Percentiles rank a stretch among this genome's conserved stretches.
Evolutionary conservation across 148 eudicot species (phyloP).

Genomic region (Cornus kousa): DNA sequence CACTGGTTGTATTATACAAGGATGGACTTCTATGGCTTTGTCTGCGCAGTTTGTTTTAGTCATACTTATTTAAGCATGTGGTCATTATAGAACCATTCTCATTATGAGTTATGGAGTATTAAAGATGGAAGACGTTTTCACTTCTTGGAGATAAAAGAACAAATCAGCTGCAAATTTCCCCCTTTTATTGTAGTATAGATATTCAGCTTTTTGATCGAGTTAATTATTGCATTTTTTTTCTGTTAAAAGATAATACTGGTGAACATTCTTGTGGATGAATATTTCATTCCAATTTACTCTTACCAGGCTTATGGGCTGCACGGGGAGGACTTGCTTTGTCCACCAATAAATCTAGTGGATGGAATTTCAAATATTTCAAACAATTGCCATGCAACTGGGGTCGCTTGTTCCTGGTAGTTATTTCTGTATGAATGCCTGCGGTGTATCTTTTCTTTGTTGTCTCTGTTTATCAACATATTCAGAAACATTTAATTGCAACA

Average conservation of each 20-base stretch:
- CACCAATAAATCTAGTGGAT: conserved; percentile 10
- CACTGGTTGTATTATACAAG: neutral
- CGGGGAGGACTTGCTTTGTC: conserved; percentile 1
- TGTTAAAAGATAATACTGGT: neutral
- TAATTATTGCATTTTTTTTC: neutral
- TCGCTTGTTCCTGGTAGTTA: neutral
- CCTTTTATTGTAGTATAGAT: neutral
- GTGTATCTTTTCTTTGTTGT: neutral
- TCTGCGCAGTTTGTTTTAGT: neutral
- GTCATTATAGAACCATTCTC: neutral
- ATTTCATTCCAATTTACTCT: neutral
- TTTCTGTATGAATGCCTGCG: conserved; percentile 6
- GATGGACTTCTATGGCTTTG: neutral
- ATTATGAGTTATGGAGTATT: no score
- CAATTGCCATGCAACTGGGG: neutral
- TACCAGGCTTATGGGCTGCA: conserved; percentile 11
- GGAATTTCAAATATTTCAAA: conserved; percentile 5
- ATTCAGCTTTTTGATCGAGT: neutral
- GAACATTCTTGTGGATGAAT: neutral
- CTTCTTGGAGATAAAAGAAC: neutral
- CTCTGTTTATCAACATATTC: conserved; percentile 2
- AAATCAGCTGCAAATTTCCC: no score
- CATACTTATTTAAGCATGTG: neutral
- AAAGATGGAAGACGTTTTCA: neutral
- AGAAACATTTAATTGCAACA: neutral